Evolutionary conservation across 257 asterid genomes (phyloP).

Genomic region (Scutellaria galericulata): DNA sequence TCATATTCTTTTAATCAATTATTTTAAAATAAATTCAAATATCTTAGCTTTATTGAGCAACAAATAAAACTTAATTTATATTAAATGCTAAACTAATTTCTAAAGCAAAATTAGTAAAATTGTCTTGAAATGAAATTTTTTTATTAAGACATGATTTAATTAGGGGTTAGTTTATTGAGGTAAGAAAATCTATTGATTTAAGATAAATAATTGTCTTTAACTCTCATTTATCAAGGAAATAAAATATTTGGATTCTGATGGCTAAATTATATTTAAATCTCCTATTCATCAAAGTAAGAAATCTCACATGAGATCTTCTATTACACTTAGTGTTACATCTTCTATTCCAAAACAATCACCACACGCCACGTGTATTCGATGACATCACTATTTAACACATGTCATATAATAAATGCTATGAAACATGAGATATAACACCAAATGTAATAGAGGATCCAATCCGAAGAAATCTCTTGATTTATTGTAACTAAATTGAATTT

Average conservation of each 20-base stretch:
- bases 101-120: background rate
- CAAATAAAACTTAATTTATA: background rate
- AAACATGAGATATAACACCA: too few relatives aligned
- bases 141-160: background rate
- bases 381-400: too few relatives aligned
- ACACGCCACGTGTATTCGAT: too few relatives aligned
- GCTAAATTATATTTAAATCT: conserved; percentile 23
- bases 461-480: conserved; percentile 20
- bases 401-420: too few relatives aligned
- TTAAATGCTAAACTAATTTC: too few relatives aligned
- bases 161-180: conserved; percentile 26
- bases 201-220: conserved; percentile 26
- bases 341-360: too few relatives aligned
- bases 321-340: too few relatives aligned
- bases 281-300: background rate
- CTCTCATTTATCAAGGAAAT: conserved; percentile 15
- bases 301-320: too few relatives aligned
- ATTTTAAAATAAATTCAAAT: background rate
- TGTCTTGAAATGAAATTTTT: background rate
- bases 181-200: conserved; percentile 33
- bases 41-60: background rate
- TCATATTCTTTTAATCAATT: background rate
- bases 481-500: conserved; percentile 17
- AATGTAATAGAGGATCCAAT: too few relatives aligned
- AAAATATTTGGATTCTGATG: conserved; percentile 22